A percentile compares a stretch with the other conserved stretches of the same genome.
phyloP scores from a whole-genome alignment of 192 early-diverging fungal species.

The Diversispora epigaea region DNA sequence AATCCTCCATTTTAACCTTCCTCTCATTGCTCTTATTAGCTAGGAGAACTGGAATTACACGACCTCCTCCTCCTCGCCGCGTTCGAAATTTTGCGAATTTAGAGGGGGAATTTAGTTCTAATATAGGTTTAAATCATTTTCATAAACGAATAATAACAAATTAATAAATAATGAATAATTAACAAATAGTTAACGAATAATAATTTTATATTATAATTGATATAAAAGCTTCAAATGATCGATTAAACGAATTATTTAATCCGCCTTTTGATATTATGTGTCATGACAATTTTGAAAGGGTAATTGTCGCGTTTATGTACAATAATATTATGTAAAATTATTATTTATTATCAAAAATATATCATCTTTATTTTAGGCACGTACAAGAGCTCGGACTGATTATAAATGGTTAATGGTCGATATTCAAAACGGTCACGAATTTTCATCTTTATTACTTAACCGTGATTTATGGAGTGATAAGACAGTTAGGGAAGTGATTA shows the following conservation, averaged over 20 bases:
- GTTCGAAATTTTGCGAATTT: no score
- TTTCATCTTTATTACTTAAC: conserved; percentile 86
- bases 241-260: conserved; percentile 77
- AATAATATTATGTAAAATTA: no score
- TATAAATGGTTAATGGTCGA: conserved; percentile 87
- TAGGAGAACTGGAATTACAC: no score
- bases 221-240: conserved; percentile 37
- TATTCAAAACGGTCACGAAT: conserved; percentile 80
- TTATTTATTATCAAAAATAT: not conserved
- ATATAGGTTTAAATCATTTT: no score
- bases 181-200: not conserved
- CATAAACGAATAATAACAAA: not conserved
- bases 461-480: conserved; percentile 90
- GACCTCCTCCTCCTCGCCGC: no score
- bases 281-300: conserved; percentile 66
- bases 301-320: conserved; percentile 22
- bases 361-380: conserved; percentile 48
- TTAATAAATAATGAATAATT: not conserved
- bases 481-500: conserved; percentile 73
- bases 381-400: conserved; percentile 55
- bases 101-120: no score
- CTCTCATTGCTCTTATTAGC: no score
- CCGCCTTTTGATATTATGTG: conserved; percentile 90
- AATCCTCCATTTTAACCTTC: no score
- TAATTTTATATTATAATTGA: not conserved